Conservation (phyloP, 371 early-diverging fungal species). For the Mucor irregularis region DNA sequence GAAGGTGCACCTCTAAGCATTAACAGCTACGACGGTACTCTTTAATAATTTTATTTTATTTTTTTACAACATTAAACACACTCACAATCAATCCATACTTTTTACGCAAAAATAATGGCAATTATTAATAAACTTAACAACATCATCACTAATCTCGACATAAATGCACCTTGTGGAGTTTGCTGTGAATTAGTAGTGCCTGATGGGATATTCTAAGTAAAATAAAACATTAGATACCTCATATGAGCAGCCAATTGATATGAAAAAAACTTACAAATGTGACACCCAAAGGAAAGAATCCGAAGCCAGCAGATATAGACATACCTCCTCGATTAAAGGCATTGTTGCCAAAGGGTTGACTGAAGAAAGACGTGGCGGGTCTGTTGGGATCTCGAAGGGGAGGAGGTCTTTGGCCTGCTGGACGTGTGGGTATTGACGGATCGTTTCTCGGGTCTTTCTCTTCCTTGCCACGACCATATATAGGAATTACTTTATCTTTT, state of each 20-base stretch:
- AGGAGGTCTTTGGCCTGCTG: slow-evolving; percentile 70
- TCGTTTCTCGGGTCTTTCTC: slow-evolving; percentile 64
- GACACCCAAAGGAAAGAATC: slow-evolving; percentile 65
- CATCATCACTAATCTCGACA: slow-evolving; percentile 71
- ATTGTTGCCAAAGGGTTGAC: slow-evolving; percentile 52
- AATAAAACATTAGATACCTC: neutral
- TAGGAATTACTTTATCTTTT: slow-evolving; percentile 77
- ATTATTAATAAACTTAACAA: slow-evolving; percentile 62
- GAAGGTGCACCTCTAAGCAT: slow-evolving; percentile 25
- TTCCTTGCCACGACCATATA: slow-evolving; percentile 77
- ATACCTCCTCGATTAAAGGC: slow-evolving; percentile 48
- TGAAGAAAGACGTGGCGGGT: slow-evolving; percentile 45
- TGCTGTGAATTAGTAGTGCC: slow-evolving; percentile 15
- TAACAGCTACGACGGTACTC: slow-evolving; percentile 32
- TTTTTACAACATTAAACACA: too few species aligned
- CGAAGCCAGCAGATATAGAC: slow-evolving; percentile 55
- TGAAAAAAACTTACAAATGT: slow-evolving; percentile 46
- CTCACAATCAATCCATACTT: neutral
- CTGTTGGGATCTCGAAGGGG: slow-evolving; percentile 56
- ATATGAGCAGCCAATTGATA: neutral
- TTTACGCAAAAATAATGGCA: slow-evolving; percentile 62
- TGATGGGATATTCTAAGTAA: slow-evolving; percentile 36
- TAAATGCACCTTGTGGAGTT: slow-evolving; percentile 61
- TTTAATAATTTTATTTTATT: slow-evolving; percentile 3
- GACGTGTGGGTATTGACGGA: slow-evolving; percentile 63